Evolutionary conservation across 257 asterid genomes (phyloP), one percentile per base, ranked within the genome.

Genomic region (Verbena officinalis): DNA sequence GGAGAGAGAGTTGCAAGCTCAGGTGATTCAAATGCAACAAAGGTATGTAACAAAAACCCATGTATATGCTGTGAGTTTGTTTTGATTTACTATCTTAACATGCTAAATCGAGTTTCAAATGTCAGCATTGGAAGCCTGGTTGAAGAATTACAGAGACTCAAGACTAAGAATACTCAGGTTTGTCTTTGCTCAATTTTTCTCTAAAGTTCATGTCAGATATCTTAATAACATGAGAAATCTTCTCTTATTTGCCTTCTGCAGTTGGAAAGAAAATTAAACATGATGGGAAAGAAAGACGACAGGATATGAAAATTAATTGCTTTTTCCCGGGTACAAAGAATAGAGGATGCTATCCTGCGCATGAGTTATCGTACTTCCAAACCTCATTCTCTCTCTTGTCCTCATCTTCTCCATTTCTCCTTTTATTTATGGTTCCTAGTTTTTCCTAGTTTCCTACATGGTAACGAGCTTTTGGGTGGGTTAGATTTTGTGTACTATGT

Each of bases 21-120:
- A 78, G 82, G 88, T 81, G 82, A 79, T 86, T 73, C 95, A 88
- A 65, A 73, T 90, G 91, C 99, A 90, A 68, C 96, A 91, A 69
- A 83, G 96, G 99, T 94, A 84, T 16, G 72, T 39, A 43, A 24
- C 55, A 30, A 64, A 51, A 54, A 36, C 59, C 5, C 62, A 42
- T 14, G 33, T 24, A 9, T 17, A 11, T 11, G 24, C 43, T 42
- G 36, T 21, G 24, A 31, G 51, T 39, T 67, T 36, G 23, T 56
- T 59, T 34, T 7, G 36, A 34, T 24, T 67, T 45, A 9, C n/a
- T 11, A 55, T 59, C 43, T 31, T 59, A 15, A 12, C 19, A 22
- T 44, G 60, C 85, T 79, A 56, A 74, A 55, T 23, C 39, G 13
- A 33, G 67, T 67, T 71, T 71, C 57, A 39, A 72, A 69, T 76